Conservation (phyloP, 805 yeast species). For the Myxozyma nipponensis region DNA sequence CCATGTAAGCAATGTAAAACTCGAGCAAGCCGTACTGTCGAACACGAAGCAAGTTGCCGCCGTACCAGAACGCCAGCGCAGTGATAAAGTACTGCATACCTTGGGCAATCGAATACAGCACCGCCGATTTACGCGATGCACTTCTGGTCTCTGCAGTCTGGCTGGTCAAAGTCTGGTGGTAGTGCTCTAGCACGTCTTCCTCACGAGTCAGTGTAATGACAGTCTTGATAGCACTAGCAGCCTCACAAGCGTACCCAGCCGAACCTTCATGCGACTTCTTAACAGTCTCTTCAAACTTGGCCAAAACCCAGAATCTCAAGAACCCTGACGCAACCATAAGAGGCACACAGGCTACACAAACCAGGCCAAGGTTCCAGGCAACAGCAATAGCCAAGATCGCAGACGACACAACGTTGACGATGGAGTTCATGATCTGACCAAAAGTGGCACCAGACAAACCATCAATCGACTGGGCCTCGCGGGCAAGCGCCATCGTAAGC, state of each 20-base stretch:
- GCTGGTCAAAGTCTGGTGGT: constrained; percentile 26
- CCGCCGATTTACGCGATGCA: constrained; percentile 32
- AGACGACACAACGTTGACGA: constrained; percentile 41
- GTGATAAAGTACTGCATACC: constrained; percentile 43
- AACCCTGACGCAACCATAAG: constrained; percentile 42
- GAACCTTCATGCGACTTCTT: constrained; percentile 40
- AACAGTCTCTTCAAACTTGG: constrained; percentile 38
- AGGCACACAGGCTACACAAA: constrained; percentile 39
- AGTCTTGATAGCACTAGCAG: constrained; percentile 41
- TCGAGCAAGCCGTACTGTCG: constrained; percentile 35
- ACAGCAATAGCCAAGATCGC: constrained; percentile 41
- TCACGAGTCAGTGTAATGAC: constrained; percentile 44
- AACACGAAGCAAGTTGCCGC: constrained; percentile 38
- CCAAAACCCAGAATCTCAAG: constrained; percentile 38
- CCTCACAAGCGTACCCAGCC: constrained; percentile 43
- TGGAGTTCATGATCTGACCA: constrained; percentile 35
- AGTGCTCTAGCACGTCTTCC: constrained; percentile 37
- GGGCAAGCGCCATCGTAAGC: constrained; percentile 31
- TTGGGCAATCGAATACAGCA: constrained; percentile 40
- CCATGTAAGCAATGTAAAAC: constrained; percentile 42
- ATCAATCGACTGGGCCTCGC: constrained; percentile 33
- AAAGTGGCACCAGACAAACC: constrained; percentile 36
- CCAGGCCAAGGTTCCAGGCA: constrained; percentile 43
- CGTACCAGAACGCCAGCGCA: constrained; percentile 46
- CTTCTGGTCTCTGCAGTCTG: constrained; percentile 37